phyloP scores from a whole-genome alignment of 2,329 filamentous ascomycete species.

The Ophiostoma australiae region DNA sequence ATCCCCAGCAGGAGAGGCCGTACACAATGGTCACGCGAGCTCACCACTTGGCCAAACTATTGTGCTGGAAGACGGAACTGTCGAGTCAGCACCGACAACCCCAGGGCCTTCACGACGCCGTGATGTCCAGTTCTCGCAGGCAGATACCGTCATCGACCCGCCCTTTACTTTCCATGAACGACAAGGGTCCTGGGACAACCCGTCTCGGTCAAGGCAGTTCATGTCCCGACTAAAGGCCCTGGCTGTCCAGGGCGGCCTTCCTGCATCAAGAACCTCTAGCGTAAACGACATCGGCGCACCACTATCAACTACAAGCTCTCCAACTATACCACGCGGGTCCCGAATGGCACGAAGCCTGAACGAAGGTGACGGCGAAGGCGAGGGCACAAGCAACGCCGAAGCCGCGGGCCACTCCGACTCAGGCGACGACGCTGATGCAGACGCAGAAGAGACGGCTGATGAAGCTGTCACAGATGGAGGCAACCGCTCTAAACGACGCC shows the following conservation, averaged over 20 bases:
- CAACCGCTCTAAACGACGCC: conserved; percentile 55
- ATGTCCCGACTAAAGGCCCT: conserved; percentile 76
- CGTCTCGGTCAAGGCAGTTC: conserved; percentile 58
- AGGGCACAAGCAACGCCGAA: neutral
- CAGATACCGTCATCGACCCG: conserved; percentile 47
- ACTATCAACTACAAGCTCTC: conserved; percentile 45
- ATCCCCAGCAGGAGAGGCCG: neutral
- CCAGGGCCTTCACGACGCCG: conserved; percentile 41
- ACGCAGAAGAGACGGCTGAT: conserved; percentile 81
- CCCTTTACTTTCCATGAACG: conserved; percentile 34
- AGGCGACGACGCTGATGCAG: conserved; percentile 51
- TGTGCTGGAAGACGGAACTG: neutral
- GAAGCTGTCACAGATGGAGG: conserved; percentile 53
- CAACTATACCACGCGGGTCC: conserved; percentile 42
- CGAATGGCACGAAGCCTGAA: conserved; percentile 30
- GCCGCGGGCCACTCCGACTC: conserved; percentile 44
- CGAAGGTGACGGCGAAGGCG: conserved; percentile 48
- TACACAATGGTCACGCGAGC: too few species aligned
- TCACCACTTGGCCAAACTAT: neutral
- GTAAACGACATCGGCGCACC: conserved; percentile 31
- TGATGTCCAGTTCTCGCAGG: conserved; percentile 71
- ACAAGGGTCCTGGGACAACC: conserved; percentile 64
- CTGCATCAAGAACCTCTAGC: conserved; percentile 40
- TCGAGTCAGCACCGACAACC: conserved; percentile 23
- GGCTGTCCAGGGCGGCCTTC: conserved; percentile 49